A percentile compares a stretch with the other conserved stretches of the same genome.
Conservation (phyloP, 176 grass and related monocot species). For the Aegilops longissima region DNA sequence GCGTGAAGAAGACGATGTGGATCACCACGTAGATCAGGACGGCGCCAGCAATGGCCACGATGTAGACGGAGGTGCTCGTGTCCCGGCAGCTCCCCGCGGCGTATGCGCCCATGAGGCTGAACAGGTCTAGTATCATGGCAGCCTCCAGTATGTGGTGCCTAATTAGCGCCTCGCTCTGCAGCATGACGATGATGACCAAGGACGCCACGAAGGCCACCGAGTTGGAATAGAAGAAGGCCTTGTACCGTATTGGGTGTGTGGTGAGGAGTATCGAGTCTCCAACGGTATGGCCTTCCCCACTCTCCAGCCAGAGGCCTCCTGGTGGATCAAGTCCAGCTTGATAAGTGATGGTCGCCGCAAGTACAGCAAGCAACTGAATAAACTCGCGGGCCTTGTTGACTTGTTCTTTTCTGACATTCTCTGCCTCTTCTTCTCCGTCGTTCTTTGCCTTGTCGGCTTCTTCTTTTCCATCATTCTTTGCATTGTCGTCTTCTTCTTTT, state of each 20-base stretch:
- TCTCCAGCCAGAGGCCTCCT: conserved; percentile 27
- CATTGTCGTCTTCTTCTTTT: too few relatives aligned
- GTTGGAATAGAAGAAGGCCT: conserved; percentile 33
- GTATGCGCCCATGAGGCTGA: conserved; percentile 28
- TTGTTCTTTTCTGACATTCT: neutral
- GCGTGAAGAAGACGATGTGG: neutral
- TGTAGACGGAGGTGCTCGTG: neutral
- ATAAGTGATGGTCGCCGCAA: conserved; percentile 24
- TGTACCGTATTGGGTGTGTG: neutral
- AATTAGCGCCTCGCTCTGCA: neutral
- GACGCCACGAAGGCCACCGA: conserved; percentile 27
- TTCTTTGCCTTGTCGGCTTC: neutral
- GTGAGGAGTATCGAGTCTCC: conserved; percentile 6
- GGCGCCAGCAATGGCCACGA: neutral
- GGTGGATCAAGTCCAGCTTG: conserved; percentile 6
- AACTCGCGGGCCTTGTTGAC: neutral
- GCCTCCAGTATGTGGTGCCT: neutral
- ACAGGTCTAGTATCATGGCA: conserved; percentile 13
- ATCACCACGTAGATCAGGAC: neutral
- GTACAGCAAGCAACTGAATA: conserved; percentile 25
- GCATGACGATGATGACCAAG: conserved; percentile 22
- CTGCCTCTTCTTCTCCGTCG: too few relatives aligned
- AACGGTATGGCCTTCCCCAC: neutral
- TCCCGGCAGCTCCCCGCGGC: conserved; percentile 3
- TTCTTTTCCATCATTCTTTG: neutral